A percentile compares a stretch with the other conserved stretches of the same genome.
Evolutionary conservation across 768 basidiomycete genomes (phyloP).

Genomic region (Trametes elegans): DNA sequence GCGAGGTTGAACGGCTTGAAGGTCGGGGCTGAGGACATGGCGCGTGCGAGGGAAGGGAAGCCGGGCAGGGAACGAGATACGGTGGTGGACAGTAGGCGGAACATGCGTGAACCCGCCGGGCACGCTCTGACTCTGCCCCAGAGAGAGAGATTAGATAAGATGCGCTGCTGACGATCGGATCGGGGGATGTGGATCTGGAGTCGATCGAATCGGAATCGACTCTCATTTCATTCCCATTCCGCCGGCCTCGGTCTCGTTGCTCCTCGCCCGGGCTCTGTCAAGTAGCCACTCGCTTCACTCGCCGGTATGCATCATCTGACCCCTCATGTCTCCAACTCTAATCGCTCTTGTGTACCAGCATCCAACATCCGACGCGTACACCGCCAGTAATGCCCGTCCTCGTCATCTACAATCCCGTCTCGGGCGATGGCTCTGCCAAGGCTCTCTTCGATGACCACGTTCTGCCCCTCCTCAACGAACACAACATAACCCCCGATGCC

Average conservation of each 20-base stretch:
- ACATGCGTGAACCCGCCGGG: background rate
- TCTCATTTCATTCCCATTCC: too few species aligned
- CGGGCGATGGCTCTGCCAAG: slow-evolving; percentile 57
- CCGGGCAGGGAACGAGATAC: background rate
- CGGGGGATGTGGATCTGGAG: background rate
- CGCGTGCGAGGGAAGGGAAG: background rate
- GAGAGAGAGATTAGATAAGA: slow-evolving; percentile 9
- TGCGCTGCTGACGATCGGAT: background rate
- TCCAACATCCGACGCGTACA: background rate
- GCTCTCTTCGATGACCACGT: slow-evolving; percentile 59
- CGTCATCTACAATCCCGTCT: slow-evolving; percentile 74
- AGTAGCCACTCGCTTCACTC: too few species aligned
- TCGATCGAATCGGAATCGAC: too few species aligned
- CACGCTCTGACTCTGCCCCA: background rate
- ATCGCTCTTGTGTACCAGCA: too few species aligned
- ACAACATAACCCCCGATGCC: slow-evolving; percentile 38
- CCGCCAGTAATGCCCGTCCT: slow-evolving; percentile 45
- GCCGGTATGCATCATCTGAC: too few species aligned
- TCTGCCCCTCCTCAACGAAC: slow-evolving; percentile 55
- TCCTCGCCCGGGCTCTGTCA: too few species aligned
- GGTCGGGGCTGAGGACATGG: slow-evolving; percentile 30
- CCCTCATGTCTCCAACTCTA: too few species aligned
- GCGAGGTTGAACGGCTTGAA: slow-evolving; percentile 83
- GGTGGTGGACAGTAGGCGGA: slow-evolving; percentile 6
- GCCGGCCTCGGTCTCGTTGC: too few species aligned